A percentile compares a stretch with the other conserved stretches of the same genome.
Evolutionary conservation across 2,329 filamentous ascomycete species (phyloP).

Genomic region (Trichoderma gracile): DNA sequence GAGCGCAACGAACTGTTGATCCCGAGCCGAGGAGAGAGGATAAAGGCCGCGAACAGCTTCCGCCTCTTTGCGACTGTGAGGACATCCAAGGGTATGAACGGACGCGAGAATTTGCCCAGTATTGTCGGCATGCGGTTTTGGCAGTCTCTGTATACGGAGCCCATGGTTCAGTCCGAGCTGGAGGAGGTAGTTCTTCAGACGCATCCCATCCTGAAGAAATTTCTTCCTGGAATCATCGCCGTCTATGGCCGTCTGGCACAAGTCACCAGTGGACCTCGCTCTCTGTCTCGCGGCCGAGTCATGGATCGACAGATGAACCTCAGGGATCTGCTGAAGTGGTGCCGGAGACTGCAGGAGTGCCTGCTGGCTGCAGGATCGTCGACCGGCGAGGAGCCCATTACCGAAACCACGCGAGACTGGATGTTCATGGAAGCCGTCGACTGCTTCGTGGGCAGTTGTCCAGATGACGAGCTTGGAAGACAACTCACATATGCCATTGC

Average conservation of each 20-base stretch:
- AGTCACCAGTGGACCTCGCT: conserved; percentile 49
- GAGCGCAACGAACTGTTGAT: conserved; percentile 90
- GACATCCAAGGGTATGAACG: conserved; percentile 69
- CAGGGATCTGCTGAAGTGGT: conserved; percentile 90
- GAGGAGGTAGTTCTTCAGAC: conserved; percentile 69
- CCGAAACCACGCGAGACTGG: conserved; percentile 71
- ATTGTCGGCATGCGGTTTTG: conserved; percentile 86
- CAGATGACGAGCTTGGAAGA: conserved; percentile 61
- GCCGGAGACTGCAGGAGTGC: conserved; percentile 69
- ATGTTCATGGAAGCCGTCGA: conserved; percentile 95
- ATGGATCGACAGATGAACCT: conserved; percentile 61
- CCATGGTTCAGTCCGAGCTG: conserved; percentile 69
- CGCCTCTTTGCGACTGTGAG: conserved; percentile 90
- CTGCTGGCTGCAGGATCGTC: conserved; percentile 62
- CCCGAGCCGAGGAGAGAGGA: conserved; percentile 81
- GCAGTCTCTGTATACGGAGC: conserved; percentile 70
- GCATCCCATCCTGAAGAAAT: conserved; percentile 68
- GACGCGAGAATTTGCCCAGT: conserved; percentile 64
- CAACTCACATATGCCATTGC: conserved; percentile 71
- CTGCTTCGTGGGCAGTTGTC: conserved; percentile 82
- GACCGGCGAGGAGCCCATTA: conserved; percentile 68
- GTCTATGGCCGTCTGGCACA: conserved; percentile 58
- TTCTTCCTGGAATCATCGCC: conserved; percentile 58
- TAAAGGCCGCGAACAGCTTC: conserved; percentile 82
- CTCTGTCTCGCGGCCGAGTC: conserved; percentile 42